A percentile compares a stretch with the other conserved stretches of the same genome.
Conservation (phyloP, 1,139 yeast genomes). For the Lodderomyces orthopsilosis region DNA sequence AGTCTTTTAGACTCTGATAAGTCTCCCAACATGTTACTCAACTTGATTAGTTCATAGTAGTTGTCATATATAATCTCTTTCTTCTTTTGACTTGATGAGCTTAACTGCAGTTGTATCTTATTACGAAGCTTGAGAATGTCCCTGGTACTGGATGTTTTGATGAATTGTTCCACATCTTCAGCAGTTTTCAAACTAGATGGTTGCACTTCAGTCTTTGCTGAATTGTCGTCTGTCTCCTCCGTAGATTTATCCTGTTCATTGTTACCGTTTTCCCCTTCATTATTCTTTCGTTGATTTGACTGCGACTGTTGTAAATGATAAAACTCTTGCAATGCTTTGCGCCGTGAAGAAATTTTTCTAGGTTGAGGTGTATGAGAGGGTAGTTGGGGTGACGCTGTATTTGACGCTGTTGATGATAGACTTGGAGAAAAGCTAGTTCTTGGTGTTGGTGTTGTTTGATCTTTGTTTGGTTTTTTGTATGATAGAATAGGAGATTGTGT, state of each 20-base stretch:
- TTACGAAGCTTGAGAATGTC: slow-evolving; percentile 39
- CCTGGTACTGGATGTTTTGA: slow-evolving; percentile 30
- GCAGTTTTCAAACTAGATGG: slow-evolving; percentile 8
- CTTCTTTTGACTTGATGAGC: slow-evolving; percentile 41
- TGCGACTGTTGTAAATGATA: slow-evolving; percentile 26
- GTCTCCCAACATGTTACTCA: slow-evolving; percentile 36
- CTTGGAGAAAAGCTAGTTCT: slow-evolving; percentile 3
- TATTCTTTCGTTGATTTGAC: slow-evolving; percentile 1
- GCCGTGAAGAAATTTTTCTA: slow-evolving; percentile 38
- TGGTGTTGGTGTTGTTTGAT: slow-evolving; percentile 7
- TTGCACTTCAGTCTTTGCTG: background rate
- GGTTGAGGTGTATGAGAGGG: slow-evolving; percentile 10
- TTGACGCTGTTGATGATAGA: slow-evolving; percentile 1
- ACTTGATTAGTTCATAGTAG: slow-evolving; percentile 44
- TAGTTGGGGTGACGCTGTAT: background rate
- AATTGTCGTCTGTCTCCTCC: background rate
- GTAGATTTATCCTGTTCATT: slow-evolving; percentile 1
- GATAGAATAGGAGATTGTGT: slow-evolving; percentile 26
- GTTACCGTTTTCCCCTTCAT: background rate
- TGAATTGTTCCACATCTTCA: slow-evolving; percentile 28
- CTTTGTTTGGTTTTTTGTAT: slow-evolving; percentile 24
- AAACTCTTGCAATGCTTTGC: slow-evolving; percentile 46
- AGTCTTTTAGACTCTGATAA: slow-evolving; percentile 21
- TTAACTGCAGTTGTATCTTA: slow-evolving; percentile 28
- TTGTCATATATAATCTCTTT: slow-evolving; percentile 48